These are phyloP conservation scores for Auricularia heimuer DNA, from an alignment of 768 basidiomycete species.

Conservation along the genomic window DNA sequence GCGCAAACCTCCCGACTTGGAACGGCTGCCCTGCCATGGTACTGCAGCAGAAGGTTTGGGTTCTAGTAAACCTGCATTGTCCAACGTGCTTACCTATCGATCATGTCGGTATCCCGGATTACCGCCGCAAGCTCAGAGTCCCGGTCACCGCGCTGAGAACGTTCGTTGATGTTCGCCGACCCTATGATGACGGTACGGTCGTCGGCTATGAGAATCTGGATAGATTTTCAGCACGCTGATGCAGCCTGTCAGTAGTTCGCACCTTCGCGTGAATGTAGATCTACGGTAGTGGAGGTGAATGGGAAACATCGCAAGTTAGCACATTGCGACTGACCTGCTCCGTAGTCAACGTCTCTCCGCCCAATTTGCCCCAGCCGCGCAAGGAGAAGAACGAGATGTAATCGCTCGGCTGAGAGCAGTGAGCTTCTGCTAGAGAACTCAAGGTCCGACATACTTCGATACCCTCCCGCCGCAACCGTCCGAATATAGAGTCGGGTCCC, in stretches of 20 bases:
- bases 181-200: constrained; percentile 91
- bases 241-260: neutral
- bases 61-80: neutral
- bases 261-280: constrained; percentile 88
- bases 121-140: constrained; percentile 93
- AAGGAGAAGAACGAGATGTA: constrained; percentile 88
- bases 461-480: constrained; percentile 69
- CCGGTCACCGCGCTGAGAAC: constrained; percentile 89
- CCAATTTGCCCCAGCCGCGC: constrained; percentile 88
- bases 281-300: constrained; percentile 24
- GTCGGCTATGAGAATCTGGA: constrained; percentile 67
- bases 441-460: constrained; percentile 57
- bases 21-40: constrained; percentile 91
- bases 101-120: constrained; percentile 94
- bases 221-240: neutral
- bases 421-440: neutral
- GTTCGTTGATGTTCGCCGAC: constrained; percentile 96
- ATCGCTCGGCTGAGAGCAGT: constrained; percentile 61
- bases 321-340: constrained; percentile 52
- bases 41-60: constrained; percentile 27
- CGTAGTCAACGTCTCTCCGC: constrained; percentile 72
- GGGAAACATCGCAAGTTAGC: neutral
- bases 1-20: constrained; percentile 94
- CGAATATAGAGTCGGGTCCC: constrained; percentile 88
- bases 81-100: constrained; percentile 55